Base-by-base conservation (phyloP, 768 basidiomycete species). In the Mycena polygramma region DNA sequence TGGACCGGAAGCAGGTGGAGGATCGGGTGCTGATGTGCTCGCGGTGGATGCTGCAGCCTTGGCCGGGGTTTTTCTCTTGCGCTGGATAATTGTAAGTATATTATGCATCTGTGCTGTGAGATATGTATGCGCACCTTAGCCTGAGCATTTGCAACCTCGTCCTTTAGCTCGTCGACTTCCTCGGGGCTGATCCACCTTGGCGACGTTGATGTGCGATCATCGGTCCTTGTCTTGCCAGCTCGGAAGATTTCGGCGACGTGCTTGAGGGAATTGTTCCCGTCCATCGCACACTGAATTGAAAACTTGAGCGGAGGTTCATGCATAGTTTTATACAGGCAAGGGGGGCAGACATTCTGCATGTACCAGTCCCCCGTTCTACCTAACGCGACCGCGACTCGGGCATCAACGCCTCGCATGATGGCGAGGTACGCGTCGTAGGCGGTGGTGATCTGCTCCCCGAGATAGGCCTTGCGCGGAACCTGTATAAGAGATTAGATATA, bases 341-440 rank as follows among this genome's bases (percentile, higher is more conserved):
- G 63, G 2, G 53, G 54, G 43, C 63, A 65, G 13, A 65, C 24
- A 17, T 52, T 48, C 20, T 57, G 8, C 17, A 8, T 20, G 17
- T 57, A 7, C 63, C 54, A 65, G 7, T 43, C 24, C 17, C 10
- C 22, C 4, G 26, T 20, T 1, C 63, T 53, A 6, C 41, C 24
- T 9, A 65, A 10, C 2, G 63, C 63, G 1, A 2, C 22, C 22
- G 46, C 19, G 4, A 57, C 53, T 6, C 53, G 53, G 5, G 14
- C 11, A 22, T 65, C 63, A 7, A 57, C 63, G 1, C 17, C 37
- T 15, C 63, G 39, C 6, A 57, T 4, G 26, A 65, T 54, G 14
- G 30, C 63, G 3, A 65, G 54, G 11, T 65, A 65, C 2, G 63
- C 54, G 26, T 65, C 63, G 43, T 65, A 65, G 2, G 53, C 53